Percentiles rank a stretch among this genome's conserved stretches.
These are phyloP conservation scores for Colletotrichum tanaceti DNA, from an alignment of 2,329 filamentous ascomycete genomes.

Conservation along the genomic window DNA sequence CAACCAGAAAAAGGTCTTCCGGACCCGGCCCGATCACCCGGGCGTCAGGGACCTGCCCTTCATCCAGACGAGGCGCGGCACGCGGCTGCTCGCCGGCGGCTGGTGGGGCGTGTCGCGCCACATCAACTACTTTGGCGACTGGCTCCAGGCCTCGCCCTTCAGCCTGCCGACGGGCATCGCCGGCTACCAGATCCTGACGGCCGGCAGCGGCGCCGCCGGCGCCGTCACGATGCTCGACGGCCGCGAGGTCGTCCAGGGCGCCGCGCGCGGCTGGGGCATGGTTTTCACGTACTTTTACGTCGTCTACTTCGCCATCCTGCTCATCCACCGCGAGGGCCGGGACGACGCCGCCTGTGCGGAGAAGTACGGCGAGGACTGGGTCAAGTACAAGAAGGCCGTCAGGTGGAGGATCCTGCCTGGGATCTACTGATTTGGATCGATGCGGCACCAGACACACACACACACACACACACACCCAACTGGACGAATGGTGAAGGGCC, in stretches of 20 bases:
- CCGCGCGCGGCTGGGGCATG: constrained; percentile 79
- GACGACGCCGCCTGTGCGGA: constrained; percentile 84
- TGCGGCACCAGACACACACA: too few relatives aligned
- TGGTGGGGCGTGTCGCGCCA: constrained; percentile 81
- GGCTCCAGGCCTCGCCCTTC: constrained; percentile 79
- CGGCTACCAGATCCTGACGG: constrained; percentile 68
- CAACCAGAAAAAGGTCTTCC: constrained; percentile 81
- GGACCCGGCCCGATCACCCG: constrained; percentile 75
- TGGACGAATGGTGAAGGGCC: too few relatives aligned
- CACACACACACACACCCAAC: too few relatives aligned
- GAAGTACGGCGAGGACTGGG: constrained; percentile 88
- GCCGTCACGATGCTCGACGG: constrained; percentile 62
- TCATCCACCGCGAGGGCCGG: constrained; percentile 81
- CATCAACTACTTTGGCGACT: constrained; percentile 82
- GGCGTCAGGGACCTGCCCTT: constrained; percentile 73
- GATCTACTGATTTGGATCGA: constrained; percentile 72
- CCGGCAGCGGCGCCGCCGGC: constrained; percentile 45
- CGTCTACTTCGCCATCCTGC: constrained; percentile 81
- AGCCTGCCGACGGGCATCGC: constrained; percentile 75
- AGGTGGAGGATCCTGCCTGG: constrained; percentile 79
- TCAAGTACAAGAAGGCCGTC: constrained; percentile 79
- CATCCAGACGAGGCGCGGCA: constrained; percentile 74
- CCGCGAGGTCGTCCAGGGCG: constrained; percentile 70
- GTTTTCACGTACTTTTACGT: constrained; percentile 88
- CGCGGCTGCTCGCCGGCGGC: constrained; percentile 73